Evolutionary conservation across 164 flowering plant genomes (phyloP).

Genomic region (Aristolochia californica): DNA sequence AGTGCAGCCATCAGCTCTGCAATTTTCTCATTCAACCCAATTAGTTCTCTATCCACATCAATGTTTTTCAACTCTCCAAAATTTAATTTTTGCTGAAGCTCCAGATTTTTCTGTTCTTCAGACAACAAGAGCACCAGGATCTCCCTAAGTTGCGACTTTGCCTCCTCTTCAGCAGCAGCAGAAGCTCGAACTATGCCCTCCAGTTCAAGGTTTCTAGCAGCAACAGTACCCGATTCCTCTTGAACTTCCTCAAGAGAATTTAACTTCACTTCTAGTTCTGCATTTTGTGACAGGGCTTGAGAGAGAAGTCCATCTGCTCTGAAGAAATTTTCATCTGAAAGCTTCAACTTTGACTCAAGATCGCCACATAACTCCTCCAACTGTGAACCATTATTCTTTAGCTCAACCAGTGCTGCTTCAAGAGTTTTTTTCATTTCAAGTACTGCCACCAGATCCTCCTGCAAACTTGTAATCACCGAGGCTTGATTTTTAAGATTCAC

Average conservation of each 20-base stretch:
- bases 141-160: constrained; percentile 40
- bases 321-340: constrained; percentile 46
- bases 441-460: constrained; percentile 38
- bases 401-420: constrained; percentile 40
- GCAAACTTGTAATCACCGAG: constrained; percentile 18
- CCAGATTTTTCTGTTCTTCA: constrained; percentile 51
- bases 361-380: constrained; percentile 40
- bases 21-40: constrained; percentile 33
- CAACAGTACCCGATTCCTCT: constrained; percentile 38
- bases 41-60: constrained; percentile 44
- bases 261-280: constrained; percentile 63
- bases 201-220: constrained; percentile 48
- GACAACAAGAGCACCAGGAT: constrained; percentile 35
- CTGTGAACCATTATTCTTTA: constrained; percentile 21
- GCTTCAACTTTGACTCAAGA: constrained; percentile 58
- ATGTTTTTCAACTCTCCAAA: constrained; percentile 32
- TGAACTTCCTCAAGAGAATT: constrained; percentile 53
- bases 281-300: constrained; percentile 48
- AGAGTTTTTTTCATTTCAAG: constrained; percentile 14
- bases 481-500: constrained; percentile 25
- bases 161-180: constrained; percentile 48
- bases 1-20: constrained; percentile 27
- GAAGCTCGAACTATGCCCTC: constrained; percentile 44
- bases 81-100: constrained; percentile 57
- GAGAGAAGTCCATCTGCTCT: constrained; percentile 54